Percentiles rank a stretch among this genome's conserved stretches.
phyloP scores from a whole-genome alignment of 768 basidiomycete genomes.

The Termitomyces sp. region DNA sequence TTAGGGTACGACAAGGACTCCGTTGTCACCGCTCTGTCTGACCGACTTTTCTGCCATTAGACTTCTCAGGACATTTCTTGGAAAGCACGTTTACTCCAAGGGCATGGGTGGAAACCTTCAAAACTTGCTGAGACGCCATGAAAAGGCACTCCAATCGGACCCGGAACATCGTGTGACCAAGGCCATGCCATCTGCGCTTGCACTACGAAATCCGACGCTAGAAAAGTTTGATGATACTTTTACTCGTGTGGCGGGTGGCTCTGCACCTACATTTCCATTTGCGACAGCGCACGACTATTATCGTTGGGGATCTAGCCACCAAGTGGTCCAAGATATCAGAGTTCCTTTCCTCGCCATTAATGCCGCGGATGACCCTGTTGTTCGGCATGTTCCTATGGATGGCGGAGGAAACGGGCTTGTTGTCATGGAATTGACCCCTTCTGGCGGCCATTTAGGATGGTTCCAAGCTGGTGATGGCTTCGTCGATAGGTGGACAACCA shows the following conservation, averaged over 20 bases:
- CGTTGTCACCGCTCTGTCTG: constrained; percentile 12
- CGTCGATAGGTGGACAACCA: constrained; percentile 62
- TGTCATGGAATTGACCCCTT: constrained; percentile 56
- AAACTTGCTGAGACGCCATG: constrained; percentile 52
- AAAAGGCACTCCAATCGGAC: constrained; percentile 42
- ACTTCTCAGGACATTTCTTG: constrained; percentile 50
- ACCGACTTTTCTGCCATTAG: constrained; percentile 30
- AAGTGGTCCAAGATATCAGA: constrained; percentile 52
- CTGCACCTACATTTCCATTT: constrained; percentile 52
- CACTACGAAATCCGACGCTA: constrained; percentile 52
- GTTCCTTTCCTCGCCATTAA: constrained; percentile 78
- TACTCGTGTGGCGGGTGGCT: constrained; percentile 69
- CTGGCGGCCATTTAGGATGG: constrained; percentile 84
- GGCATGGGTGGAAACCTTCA: constrained; percentile 77
- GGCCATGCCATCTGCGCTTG: constrained; percentile 41
- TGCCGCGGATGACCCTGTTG: constrained; percentile 75
- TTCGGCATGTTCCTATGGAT: constrained; percentile 58
- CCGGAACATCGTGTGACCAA: constrained; percentile 50
- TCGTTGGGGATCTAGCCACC: constrained; percentile 55
- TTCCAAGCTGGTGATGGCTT: constrained; percentile 49
- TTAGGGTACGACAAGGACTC: constrained; percentile 31
- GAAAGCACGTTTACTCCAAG: constrained; percentile 67
- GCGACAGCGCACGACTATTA: constrained; percentile 45
- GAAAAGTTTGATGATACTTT: constrained; percentile 59
- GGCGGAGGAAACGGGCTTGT: constrained; percentile 51